Percentiles rank a stretch among this genome's conserved stretches.
phyloP scores from a whole-genome alignment of 192 early-diverging fungal species.

The Oehlia diaphana region DNA sequence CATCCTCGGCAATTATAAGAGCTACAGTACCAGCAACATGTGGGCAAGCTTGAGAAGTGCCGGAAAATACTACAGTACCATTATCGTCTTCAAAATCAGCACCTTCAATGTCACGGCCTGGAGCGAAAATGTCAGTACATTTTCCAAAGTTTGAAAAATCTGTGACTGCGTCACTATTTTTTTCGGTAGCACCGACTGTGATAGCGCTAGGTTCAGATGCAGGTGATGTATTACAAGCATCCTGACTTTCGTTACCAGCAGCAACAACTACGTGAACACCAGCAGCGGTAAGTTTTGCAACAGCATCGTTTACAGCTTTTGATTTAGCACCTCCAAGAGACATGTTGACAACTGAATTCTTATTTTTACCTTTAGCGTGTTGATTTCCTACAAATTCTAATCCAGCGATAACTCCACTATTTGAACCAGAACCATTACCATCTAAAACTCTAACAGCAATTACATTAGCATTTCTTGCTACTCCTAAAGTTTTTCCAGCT shows the following conservation, averaged over 20 bases:
- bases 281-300: constrained; percentile 50
- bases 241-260: constrained; percentile 66
- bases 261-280: constrained; percentile 76
- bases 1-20: constrained; percentile 14
- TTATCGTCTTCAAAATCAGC: constrained; percentile 62
- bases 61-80: constrained; percentile 81
- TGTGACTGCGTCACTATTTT: constrained; percentile 69
- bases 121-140: constrained; percentile 94
- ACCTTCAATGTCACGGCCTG: constrained; percentile 64
- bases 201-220: constrained; percentile 53
- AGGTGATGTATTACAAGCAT: constrained; percentile 69
- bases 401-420: constrained; percentile 61
- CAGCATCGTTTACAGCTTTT: constrained; percentile 48
- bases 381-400: constrained; percentile 51
- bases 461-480: constrained; percentile 60
- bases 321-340: constrained; percentile 54
- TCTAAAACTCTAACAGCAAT: constrained; percentile 61
- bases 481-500: constrained; percentile 50
- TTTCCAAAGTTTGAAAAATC: constrained; percentile 82
- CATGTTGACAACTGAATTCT: constrained; percentile 29
- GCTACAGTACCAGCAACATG: constrained; percentile 87
- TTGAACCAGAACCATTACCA: constrained; percentile 49
- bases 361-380: not conserved
- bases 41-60: constrained; percentile 89
- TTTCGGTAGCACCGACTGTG: constrained; percentile 82